phyloP scores from a whole-genome alignment of 2,329 filamentous ascomycete species.

The Talaromyces albobiverticillius region DNA sequence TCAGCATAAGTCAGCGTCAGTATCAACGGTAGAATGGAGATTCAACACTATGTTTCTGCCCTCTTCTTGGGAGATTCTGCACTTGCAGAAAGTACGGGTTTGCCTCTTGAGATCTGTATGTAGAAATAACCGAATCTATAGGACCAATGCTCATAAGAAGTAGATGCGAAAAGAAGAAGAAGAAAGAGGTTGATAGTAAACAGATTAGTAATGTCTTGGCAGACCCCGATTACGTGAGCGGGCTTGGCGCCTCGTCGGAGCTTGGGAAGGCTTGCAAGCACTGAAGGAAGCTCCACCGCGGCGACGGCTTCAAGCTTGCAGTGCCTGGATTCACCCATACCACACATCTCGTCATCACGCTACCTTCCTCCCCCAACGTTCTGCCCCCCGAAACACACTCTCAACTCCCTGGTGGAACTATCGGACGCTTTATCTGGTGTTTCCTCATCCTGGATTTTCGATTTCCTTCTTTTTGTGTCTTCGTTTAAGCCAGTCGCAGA shows the following conservation, averaged over 20 bases:
- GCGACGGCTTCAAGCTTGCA: constrained; percentile 8
- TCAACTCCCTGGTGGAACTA: constrained; percentile 2
- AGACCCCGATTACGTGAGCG: background rate
- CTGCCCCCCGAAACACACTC: background rate
- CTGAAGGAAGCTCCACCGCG: constrained; percentile 12
- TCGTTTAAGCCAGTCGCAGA: constrained; percentile 10
- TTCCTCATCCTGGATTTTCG: background rate
- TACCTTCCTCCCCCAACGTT: constrained; percentile 5
- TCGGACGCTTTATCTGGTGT: constrained; percentile 7
- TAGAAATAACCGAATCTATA: too few relatives aligned
- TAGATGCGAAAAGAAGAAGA: too few relatives aligned
- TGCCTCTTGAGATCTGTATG: too few relatives aligned
- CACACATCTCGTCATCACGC: constrained; percentile 5
- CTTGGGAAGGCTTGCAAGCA: too few relatives aligned
- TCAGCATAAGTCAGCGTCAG: too few relatives aligned
- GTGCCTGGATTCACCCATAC: background rate
- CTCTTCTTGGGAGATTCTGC: too few relatives aligned
- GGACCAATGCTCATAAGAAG: too few relatives aligned
- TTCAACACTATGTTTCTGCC: too few relatives aligned
- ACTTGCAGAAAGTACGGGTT: too few relatives aligned
- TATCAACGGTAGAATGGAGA: too few relatives aligned
- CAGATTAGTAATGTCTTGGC: background rate
- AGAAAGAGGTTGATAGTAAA: too few relatives aligned
- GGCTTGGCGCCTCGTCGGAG: background rate
- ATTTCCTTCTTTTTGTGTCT: background rate